Evolutionary conservation across 331 rosid genomes (phyloP).

Genomic region (Phaseolus coccineus): DNA sequence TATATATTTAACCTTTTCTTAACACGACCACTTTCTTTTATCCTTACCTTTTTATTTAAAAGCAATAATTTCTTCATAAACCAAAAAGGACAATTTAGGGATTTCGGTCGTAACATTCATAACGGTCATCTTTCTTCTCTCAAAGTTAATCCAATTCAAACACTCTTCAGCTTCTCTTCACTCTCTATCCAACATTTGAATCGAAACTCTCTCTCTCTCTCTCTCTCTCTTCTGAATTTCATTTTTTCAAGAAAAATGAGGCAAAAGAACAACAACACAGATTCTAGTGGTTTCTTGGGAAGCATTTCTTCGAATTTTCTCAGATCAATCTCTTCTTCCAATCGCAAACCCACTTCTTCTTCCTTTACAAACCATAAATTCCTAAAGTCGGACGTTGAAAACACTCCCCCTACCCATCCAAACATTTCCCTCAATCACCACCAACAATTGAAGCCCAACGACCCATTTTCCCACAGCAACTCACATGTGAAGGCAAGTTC

Average conservation of each 20-base stretch:
- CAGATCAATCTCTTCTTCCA: conserved; percentile 69
- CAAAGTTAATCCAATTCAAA: neutral
- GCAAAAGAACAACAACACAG: conserved; percentile 47
- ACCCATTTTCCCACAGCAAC: conserved; percentile 37
- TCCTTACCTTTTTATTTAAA: neutral
- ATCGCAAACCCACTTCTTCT: conserved; percentile 48
- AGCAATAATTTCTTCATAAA: neutral
- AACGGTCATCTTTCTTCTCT: conserved; percentile 46
- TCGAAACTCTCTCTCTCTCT: conserved; percentile 37
- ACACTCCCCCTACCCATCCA: conserved; percentile 72
- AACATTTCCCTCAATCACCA: conserved; percentile 58
- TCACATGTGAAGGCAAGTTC: conserved; percentile 64
- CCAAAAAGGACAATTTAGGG: conserved; percentile 31
- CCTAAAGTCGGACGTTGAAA: conserved; percentile 56
- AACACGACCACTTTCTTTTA: no score
- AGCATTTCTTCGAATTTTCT: conserved; percentile 74
- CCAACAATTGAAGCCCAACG: conserved; percentile 42
- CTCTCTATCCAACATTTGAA: conserved; percentile 40
- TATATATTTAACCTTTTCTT: no score
- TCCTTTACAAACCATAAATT: conserved; percentile 42
- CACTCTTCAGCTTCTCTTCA: conserved; percentile 35
- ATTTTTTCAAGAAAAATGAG: conserved; percentile 55
- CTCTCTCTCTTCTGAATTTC: neutral
- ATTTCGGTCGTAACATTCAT: neutral
- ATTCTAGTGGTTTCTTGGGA: conserved; percentile 64